Evolutionary conservation across 495 filamentous ascomycete species (phyloP).

Genomic region (Xylona heveae): DNA sequence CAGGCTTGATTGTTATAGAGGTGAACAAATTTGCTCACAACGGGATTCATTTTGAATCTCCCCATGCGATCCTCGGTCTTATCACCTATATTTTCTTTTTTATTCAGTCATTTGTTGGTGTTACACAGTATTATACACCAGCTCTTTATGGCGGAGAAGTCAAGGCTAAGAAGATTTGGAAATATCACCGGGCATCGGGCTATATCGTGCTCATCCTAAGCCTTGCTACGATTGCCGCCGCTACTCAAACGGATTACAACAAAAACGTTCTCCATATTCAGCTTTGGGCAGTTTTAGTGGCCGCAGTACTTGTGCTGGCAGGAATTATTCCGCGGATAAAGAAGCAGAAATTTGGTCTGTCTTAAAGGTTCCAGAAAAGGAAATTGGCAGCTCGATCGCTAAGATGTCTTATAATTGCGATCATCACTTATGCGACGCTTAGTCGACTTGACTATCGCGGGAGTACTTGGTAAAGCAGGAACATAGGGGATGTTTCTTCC

Average conservation of each 20-base stretch:
- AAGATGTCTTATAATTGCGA: too few species aligned
- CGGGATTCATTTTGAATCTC: constrained; percentile 46
- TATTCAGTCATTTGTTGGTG: constrained; percentile 53
- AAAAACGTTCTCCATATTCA: constrained; percentile 38
- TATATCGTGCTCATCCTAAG: constrained; percentile 51
- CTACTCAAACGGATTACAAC: constrained; percentile 54
- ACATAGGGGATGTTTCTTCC: too few species aligned
- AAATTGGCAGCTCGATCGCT: too few species aligned
- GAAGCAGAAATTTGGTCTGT: constrained; percentile 60
- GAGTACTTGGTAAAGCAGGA: too few species aligned
- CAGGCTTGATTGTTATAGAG: constrained; percentile 59
- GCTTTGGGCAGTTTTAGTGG: constrained; percentile 46
- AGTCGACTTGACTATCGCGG: too few species aligned
- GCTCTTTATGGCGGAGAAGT: constrained; percentile 52
- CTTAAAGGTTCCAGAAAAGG: too few species aligned
- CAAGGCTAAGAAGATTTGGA: constrained; percentile 64
- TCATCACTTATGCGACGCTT: too few species aligned
- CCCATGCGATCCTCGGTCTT: constrained; percentile 62
- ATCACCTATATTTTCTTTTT: constrained; percentile 49
- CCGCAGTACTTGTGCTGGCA: constrained; percentile 33
- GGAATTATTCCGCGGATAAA: constrained; percentile 63
- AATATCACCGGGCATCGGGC: constrained; percentile 67
- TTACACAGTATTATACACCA: constrained; percentile 58
- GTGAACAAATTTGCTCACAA: constrained; percentile 49
- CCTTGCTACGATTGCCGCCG: constrained; percentile 51